Evolutionary conservation across 1,284 basidiomycete species (phyloP), one percentile per base, ranked within the genome.

Genomic region (Irpex lacteus): DNA sequence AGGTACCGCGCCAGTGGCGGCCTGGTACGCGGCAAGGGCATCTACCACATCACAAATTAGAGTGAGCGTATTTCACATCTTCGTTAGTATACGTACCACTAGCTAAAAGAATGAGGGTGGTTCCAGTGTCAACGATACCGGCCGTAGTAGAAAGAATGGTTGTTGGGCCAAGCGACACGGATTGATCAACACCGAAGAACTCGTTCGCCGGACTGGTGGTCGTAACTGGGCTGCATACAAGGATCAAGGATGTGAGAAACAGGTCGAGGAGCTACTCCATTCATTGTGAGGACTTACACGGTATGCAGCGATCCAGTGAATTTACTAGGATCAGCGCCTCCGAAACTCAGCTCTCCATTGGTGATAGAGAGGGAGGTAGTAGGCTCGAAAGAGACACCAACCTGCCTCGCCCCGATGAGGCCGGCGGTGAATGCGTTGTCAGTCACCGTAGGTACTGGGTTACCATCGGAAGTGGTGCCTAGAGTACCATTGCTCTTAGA

Each of bases 311-410:
- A 59, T 0, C 82, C 82, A n/a, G 78, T 81, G 75, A 79, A 82
- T 70, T 83, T 85, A 70, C 68, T 74, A 49, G 76, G 61, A 66
- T 87, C 83, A 54, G 74, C 74, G 50, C 82, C 83, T 66, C 85
- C 85, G 74, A 78, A 76, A 32, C 70, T 72, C 21, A 78, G 63
- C 67, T 75, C 72, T 26, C 71, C 75, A 62, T 75, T 77, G 18
- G 71, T 71, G 60, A 62, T 55, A 5, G 65, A 44, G 2, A 68
- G 62, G 13, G 70, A 65, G 21, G 71, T 81, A 1, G 83, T 83
- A 18, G 80, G 81, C 59, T 72, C 74, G 72, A 83, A 87, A 21
- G 78, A 85, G 64, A 86, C 77, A 18, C 81, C 82, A 65, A 86
- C 73, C 66, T 53, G 77, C 76, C 69, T 63, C 11, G 60, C 56